phyloP scores from a whole-genome alignment of 305 asterid species.

The Fraxinus nigra region DNA sequence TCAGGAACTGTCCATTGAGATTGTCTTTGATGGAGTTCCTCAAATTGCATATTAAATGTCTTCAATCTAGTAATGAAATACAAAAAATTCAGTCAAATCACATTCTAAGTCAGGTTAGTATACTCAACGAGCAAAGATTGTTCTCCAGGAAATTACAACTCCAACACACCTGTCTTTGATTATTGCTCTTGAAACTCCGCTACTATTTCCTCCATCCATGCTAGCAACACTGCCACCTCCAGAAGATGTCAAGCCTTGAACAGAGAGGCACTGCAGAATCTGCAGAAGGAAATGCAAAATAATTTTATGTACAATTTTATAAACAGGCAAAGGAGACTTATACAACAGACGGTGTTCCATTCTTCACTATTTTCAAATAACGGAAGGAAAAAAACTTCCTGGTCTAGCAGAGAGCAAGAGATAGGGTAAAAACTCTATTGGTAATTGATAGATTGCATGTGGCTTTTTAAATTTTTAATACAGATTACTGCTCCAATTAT shows the following conservation, averaged over 20 bases:
- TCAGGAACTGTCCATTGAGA: slow-evolving; percentile 99
- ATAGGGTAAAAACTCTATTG: neutral
- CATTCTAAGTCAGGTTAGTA: neutral
- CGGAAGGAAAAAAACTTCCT: neutral
- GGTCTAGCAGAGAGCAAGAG: neutral
- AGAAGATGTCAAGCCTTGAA: slow-evolving; percentile 79
- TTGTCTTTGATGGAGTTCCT: slow-evolving; percentile 98
- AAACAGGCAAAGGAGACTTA: neutral
- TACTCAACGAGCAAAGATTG: neutral
- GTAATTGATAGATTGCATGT: neutral
- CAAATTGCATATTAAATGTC: slow-evolving; percentile 85
- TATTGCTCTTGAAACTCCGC: slow-evolving; percentile 84
- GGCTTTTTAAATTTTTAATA: neutral
- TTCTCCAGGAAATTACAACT: slow-evolving; percentile 18
- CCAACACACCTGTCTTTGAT: slow-evolving; percentile 73
- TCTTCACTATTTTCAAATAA: neutral
- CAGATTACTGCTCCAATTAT: neutral
- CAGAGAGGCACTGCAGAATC: slow-evolving; percentile 83
- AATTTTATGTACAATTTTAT: neutral
- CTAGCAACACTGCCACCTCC: slow-evolving; percentile 70
- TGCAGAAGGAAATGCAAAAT: slow-evolving; percentile 29
- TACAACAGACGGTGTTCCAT: neutral
- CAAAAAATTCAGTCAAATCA: slow-evolving; percentile 16
- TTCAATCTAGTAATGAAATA: slow-evolving; percentile 52
- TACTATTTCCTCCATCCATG: slow-evolving; percentile 79